phyloP scores from a whole-genome alignment of 129 eudicot species.

The Helianthus tuberosus region DNA sequence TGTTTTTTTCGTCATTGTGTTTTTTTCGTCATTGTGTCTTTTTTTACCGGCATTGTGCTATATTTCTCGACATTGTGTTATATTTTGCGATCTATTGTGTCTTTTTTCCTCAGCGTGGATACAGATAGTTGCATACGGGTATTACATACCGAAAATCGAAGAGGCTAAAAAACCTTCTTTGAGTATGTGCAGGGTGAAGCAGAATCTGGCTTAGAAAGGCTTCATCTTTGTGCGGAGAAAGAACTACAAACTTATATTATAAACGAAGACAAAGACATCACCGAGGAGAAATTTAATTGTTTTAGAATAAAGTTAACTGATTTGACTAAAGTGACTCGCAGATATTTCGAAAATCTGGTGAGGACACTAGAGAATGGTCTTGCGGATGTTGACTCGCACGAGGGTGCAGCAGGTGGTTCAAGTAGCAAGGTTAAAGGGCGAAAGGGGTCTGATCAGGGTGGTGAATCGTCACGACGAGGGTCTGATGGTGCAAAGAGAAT shows the following conservation, averaged over 20 bases:
- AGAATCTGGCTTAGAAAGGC: constrained; percentile 49
- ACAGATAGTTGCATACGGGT: constrained; percentile 53
- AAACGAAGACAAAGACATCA: constrained; percentile 19
- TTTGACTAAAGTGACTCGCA: constrained; percentile 46
- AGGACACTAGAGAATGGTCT: constrained; percentile 52
- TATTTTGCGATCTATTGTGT: no score
- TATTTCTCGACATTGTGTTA: no score
- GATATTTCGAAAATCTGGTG: constrained; percentile 53
- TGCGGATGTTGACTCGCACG: constrained; percentile 38
- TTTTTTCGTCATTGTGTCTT: no score
- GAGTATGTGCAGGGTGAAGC: constrained; percentile 54
- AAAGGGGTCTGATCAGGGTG: no score
- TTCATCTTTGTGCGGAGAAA: constrained; percentile 48
- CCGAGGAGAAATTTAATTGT: constrained; percentile 15
- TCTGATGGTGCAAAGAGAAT: no score
- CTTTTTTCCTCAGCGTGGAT: constrained; percentile 33
- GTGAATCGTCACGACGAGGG: no score
- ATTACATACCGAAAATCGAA: constrained; percentile 37
- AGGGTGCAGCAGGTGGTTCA: constrained; percentile 32
- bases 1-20: no score
- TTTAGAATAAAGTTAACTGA: constrained; percentile 31
- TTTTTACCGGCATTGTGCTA: no score
- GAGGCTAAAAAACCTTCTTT: constrained; percentile 39
- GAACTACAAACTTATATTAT: constrained; percentile 35
- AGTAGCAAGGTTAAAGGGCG: no score